Base-by-base conservation (phyloP, 192 early-diverging fungal genomes). In the Lobosporangium transversale region DNA sequence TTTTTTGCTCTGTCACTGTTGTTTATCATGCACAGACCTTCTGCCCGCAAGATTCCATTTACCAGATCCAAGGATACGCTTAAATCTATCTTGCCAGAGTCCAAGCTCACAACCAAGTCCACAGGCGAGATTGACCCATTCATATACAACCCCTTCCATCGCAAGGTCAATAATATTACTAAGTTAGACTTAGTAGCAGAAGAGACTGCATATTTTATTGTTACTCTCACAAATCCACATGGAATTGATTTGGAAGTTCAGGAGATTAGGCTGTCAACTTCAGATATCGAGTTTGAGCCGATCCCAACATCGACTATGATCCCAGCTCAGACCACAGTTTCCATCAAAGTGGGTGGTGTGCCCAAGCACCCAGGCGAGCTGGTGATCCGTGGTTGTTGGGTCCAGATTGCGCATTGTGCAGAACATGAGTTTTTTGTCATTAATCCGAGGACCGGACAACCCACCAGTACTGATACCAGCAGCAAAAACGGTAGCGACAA, bases 201-300 rank as follows among this genome's bases (percentile, higher is more conserved):
- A 51, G 93, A 95, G 66, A 59, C 83, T 0, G 82, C 85, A 2
- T 85, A 90, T 43, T 91, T 95, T 65, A 89, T 91, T 31, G 79
- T 94, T 5, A 84, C 81, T 1, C 58, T 95, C 15, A 84, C 89
- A 0, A 95, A 95, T 75, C 91, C 92, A 11, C 94, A 92, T 78
- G 83, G 86, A 17, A 92, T 95, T 75, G 92, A 93, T 62, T 53
- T 95, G 31, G 92, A 94, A 23, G 68, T 94, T 20, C 87, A 91
- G 53, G 85, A 81, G 54, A 83, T 94, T 31, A 62, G 71, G 20
- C 55, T 94, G 0, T 86, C 84, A 81, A 91, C 91, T 0, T 76
- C 85, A 5, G 89, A 88, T 3, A 65, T 89, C 17, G 49, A 66
- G 3, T 93, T 94, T 70, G 81, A 83, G 50, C 73, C 92, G 9